Evolutionary conservation across 2,329 filamentous ascomycete species (phyloP).

Genomic region (Rosellinia necatrix): DNA sequence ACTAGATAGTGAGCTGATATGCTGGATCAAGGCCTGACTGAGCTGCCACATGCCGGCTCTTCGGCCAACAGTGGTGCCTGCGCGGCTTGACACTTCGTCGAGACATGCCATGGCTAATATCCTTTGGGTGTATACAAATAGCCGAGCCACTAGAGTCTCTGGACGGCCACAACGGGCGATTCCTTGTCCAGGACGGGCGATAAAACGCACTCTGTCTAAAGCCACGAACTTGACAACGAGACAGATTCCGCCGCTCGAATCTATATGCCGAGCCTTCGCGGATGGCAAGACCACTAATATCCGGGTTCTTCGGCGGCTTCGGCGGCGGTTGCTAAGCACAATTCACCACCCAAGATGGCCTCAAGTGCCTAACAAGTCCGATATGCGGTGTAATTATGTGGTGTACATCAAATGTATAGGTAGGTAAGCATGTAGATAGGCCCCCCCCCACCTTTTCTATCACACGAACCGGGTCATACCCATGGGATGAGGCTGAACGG

Average conservation of each 20-base stretch:
- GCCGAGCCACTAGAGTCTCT: constrained; percentile 7
- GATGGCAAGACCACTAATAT: not conserved
- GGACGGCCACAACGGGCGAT: not conserved
- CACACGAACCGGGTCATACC: constrained; percentile 14
- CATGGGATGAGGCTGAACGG: constrained; percentile 25
- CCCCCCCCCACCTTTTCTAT: constrained; percentile 9
- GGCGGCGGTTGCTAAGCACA: too few relatives aligned
- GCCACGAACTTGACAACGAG: not conserved
- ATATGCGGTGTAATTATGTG: too few relatives aligned
- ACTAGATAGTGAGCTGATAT: constrained; percentile 7
- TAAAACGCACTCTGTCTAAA: not conserved
- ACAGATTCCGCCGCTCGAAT: not conserved
- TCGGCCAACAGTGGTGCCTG: constrained; percentile 7
- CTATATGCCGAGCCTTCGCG: not conserved
- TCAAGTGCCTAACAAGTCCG: too few relatives aligned
- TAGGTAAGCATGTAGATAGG: not conserved
- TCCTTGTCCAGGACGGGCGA: not conserved
- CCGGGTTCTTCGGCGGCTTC: too few relatives aligned
- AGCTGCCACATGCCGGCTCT: constrained; percentile 5
- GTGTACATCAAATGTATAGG: not conserved
- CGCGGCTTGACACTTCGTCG: not conserved
- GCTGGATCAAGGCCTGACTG: not conserved
- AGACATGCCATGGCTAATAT: not conserved
- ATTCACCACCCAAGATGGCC: too few relatives aligned
- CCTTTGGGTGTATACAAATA: constrained; percentile 1